A percentile compares a stretch with the other conserved stretches of the same genome.
Evolutionary conservation across 257 asterid genomes (phyloP).

Genomic region (Solanum tarapatanum): DNA sequence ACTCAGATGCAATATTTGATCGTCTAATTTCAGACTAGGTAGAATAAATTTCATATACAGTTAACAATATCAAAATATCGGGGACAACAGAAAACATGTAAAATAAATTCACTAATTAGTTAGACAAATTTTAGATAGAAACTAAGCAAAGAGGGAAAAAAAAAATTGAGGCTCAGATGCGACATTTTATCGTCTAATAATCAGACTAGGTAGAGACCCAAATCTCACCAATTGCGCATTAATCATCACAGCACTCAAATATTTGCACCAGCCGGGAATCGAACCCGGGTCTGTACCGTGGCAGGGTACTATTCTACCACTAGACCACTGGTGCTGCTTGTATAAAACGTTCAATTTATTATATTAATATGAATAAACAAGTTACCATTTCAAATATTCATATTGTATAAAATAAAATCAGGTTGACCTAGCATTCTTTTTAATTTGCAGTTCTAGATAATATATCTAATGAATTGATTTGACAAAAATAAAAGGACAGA

Average conservation of each 20-base stretch:
- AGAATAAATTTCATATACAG: no score
- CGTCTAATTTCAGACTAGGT: no score
- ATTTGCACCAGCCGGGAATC: background rate
- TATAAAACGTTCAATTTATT: rapidly evolving
- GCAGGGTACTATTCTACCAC: constrained; percentile 91
- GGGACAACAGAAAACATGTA: no score
- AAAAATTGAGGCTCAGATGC: background rate
- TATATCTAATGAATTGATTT: background rate
- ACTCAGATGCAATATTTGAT: no score
- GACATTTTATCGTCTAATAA: background rate
- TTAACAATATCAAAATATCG: no score
- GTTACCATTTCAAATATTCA: background rate
- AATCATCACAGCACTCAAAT: background rate
- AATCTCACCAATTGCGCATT: background rate
- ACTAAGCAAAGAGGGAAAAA: no score
- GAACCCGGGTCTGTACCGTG: constrained; percentile 55
- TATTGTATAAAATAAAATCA: no score
- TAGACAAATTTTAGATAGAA: no score
- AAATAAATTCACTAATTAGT: no score
- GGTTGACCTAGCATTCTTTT: background rate
- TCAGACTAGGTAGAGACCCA: background rate
- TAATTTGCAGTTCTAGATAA: background rate
- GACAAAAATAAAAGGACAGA: background rate
- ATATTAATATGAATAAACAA: no score
- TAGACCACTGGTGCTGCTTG: constrained; percentile 59